A percentile compares a stretch with the other conserved stretches of the same genome.
These are phyloP conservation scores for Aspergillus cejpii DNA, from an alignment of 2,329 filamentous ascomycete genomes.

Conservation along the genomic window DNA sequence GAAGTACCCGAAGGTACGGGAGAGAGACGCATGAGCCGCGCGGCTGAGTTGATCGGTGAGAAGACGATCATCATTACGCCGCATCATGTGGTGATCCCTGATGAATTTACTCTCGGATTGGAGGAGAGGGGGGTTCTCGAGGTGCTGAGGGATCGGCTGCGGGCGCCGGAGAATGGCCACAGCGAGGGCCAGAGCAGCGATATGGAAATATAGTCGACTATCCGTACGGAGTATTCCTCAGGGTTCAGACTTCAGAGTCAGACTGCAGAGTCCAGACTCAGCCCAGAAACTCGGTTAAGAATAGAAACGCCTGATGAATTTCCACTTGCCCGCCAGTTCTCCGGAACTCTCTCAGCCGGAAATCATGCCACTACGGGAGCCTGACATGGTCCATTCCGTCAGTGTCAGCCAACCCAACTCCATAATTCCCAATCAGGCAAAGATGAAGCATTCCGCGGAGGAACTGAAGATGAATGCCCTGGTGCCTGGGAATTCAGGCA, in stretches of 20 bases:
- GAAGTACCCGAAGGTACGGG: not conserved
- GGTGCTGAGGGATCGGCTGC: not conserved
- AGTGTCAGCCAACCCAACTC: not conserved
- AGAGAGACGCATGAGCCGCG: not conserved
- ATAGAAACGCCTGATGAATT: too few species aligned
- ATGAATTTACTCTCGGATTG: not conserved
- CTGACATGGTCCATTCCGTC: too few species aligned
- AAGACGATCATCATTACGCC: not conserved
- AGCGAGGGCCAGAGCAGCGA: not conserved
- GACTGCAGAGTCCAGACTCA: too few species aligned
- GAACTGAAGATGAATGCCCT: not conserved
- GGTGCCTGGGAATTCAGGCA: not conserved
- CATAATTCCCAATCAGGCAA: not conserved
- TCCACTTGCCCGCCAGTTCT: too few species aligned
- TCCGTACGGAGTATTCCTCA: too few species aligned
- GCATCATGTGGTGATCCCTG: not conserved
- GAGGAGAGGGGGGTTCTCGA: not conserved
- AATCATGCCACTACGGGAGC: too few species aligned
- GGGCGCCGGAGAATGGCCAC: not conserved
- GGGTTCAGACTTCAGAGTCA: too few species aligned
- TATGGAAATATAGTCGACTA: too few species aligned
- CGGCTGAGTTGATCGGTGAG: not conserved
- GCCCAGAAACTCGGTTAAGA: too few species aligned
- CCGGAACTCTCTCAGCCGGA: too few species aligned
- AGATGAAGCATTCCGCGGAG: not conserved